Evolutionary conservation across 2,329 filamentous ascomycete genomes (phyloP), one percentile per base, ranked within the genome.

Genomic region (Cercospora brassicicola): DNA sequence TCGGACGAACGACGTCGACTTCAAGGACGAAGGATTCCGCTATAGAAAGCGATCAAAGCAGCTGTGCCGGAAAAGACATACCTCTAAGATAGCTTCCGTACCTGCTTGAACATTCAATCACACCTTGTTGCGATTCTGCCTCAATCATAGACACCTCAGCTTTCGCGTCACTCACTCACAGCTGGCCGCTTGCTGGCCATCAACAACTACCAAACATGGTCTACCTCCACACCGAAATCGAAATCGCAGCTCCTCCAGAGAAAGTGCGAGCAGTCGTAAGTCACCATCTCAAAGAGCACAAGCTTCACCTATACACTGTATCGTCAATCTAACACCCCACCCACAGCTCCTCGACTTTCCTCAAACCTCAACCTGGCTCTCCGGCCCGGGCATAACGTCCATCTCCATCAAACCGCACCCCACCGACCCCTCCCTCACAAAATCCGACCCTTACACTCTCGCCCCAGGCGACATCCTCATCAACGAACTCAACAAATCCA

Each of bases 341-440:
- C 59, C 4, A 28, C 28, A 28, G 28, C 65, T 71, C 61, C 64
- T 72, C 59, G 67, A 72, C 64, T 72, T 72, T 48, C 15, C 71
- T 6, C 33, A 39, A 3, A 20, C 62, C 11, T 57, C 71, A 18
- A 15, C 28, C 23, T 72, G 67, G 67, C 51, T 55, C 59, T 4
- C 26, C 42, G 30, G 48, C 30, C 61, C 42, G 0, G 61, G 61
- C 26, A 42, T 42, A 48, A 57, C 62, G 23, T 23, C 51, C 55
- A 28, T 48, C 30, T 33, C 28, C 30, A 59, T 59, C 30, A 36
- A 36, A 36, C 55, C 55, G 2, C 28, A 59, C 30, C 55, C 55
- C 7, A 59, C 28, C 30, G n/a, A 59, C n/a, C 15, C 55, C 15
- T 59, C 42, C 5, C 23, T 23, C 15, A 26, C 36, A 15, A 62